Conservation (phyloP, 352 stramenopile genomes). For the Pelagophyceae sp. region DNA sequence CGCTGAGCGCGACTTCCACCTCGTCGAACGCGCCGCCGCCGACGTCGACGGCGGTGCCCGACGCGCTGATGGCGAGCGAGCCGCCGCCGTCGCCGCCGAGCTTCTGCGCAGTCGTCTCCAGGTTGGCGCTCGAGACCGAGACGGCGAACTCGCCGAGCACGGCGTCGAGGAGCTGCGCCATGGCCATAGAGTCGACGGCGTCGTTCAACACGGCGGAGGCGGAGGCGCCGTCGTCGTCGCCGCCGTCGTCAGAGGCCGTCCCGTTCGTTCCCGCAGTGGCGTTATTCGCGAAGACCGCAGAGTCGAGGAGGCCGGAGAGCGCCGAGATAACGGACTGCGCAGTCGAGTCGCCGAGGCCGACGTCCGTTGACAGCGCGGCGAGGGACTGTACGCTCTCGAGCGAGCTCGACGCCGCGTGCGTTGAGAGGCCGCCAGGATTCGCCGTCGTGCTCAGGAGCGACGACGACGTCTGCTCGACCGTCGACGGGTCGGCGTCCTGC, state of each 20-base stretch:
- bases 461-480: neutral
- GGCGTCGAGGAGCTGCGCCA: neutral
- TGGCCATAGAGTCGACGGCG: neutral
- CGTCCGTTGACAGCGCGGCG: neutral
- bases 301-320: slow-evolving; percentile 1
- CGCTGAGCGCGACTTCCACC: neutral
- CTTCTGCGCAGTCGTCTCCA: neutral
- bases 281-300: neutral
- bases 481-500: neutral
- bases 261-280: neutral
- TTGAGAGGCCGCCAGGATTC: neutral
- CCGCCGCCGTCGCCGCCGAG: neutral
- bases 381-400: neutral
- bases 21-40: neutral
- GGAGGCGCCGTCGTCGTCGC: neutral
- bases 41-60: neutral
- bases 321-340: neutral
- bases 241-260: neutral
- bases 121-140: neutral
- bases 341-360: neutral
- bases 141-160: neutral
- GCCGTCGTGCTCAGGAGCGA: neutral
- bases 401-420: no score
- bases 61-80: neutral
- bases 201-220: neutral